Percentiles rank a stretch among this genome's conserved stretches.
phyloP scores from a whole-genome alignment of 2,329 filamentous ascomycete genomes.

The Pochonia chlamydosporia region DNA sequence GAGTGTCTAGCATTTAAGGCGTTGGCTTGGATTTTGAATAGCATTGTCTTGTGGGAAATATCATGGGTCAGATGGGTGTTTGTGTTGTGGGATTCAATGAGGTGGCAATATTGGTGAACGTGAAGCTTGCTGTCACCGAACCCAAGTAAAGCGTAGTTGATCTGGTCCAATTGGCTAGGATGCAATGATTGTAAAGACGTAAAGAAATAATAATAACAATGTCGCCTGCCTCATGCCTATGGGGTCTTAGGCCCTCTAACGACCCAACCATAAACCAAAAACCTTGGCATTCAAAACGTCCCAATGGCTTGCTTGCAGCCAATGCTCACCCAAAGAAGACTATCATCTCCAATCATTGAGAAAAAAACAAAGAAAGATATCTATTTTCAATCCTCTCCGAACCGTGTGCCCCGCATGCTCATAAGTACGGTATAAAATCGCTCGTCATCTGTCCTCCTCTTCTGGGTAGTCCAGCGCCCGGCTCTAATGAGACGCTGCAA shows the following conservation, averaged over 20 bases:
- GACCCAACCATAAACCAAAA: background rate
- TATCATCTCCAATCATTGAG: too few relatives aligned
- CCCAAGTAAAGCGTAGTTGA: background rate
- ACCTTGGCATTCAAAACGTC: slow-evolving; percentile 9
- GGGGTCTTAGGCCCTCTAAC: background rate
- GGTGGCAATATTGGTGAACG: too few relatives aligned
- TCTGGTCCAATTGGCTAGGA: background rate
- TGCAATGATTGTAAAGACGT: background rate
- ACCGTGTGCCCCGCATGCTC: background rate
- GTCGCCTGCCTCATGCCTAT: background rate
- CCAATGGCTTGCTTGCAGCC: background rate
- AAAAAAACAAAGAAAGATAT: background rate
- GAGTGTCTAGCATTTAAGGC: slow-evolving; percentile 20
- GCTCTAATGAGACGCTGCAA: slow-evolving; percentile 56
- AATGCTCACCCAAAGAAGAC: background rate
- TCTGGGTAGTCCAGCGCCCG: slow-evolving; percentile 4
- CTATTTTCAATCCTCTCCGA: background rate
- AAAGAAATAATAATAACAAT: background rate
- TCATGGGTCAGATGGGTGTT: background rate
- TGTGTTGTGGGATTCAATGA: too few relatives aligned
- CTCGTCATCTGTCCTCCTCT: background rate
- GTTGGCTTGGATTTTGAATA: slow-evolving; percentile 15
- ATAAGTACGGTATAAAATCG: slow-evolving; percentile 4
- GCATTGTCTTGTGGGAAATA: background rate
- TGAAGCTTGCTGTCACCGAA: background rate